Conservation (phyloP, 768 basidiomycete species). For the Tubosaeta brunneosetosa region DNA sequence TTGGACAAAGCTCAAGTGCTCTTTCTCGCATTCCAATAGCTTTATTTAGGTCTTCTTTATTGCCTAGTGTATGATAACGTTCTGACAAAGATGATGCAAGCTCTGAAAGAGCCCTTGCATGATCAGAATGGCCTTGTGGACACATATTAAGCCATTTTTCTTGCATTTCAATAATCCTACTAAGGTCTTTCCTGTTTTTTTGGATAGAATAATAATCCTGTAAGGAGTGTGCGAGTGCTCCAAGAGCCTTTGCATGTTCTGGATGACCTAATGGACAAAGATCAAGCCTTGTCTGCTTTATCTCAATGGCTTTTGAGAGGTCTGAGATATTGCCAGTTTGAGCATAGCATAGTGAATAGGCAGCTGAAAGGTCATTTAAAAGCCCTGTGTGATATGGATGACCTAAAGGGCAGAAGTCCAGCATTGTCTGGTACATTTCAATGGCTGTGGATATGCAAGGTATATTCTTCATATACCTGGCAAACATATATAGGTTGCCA, state of each 20-base stretch:
- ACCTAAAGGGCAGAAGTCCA: neutral
- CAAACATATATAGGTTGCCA: neutral
- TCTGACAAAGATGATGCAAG: neutral
- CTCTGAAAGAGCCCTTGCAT: neutral
- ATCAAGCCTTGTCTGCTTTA: neutral
- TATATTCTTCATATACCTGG: neutral
- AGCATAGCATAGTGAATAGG: neutral
- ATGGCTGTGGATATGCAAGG: neutral
- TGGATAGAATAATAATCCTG: neutral
- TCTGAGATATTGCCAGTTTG: neutral
- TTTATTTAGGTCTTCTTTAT: neutral
- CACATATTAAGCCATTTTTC: neutral
- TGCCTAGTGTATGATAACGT: neutral
- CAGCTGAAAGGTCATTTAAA: neutral
- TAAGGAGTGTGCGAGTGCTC: neutral
- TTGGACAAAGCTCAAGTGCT: neutral
- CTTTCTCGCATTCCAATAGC: neutral
- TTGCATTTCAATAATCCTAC: neutral
- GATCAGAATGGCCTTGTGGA: neutral
- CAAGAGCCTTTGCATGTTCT: neutral
- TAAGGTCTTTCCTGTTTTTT: neutral
- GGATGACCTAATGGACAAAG: neutral
- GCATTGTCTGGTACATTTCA: neutral
- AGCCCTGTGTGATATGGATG: neutral
- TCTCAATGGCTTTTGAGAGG: neutral